Evolutionary conservation across 768 basidiomycete species (phyloP).

Genomic region (Calocera viscosa): DNA sequence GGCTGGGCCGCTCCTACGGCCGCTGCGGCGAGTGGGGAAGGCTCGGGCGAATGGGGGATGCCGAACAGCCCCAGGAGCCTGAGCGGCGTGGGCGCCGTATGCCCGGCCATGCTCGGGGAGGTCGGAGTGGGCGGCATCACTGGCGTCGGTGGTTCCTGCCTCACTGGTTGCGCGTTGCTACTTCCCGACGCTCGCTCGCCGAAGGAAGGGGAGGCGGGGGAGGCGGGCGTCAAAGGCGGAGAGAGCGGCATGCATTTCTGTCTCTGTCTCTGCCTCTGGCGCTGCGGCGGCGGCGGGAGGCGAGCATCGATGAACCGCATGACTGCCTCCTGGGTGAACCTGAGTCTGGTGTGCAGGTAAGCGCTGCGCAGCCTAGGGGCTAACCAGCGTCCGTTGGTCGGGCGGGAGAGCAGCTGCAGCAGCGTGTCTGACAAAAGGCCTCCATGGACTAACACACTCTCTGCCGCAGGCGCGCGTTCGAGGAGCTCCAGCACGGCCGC

Average conservation of each 20-base stretch:
- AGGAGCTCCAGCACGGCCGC: neutral
- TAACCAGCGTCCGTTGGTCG: neutral
- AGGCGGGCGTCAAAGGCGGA: no score
- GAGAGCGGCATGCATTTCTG: no score
- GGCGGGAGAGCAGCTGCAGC: neutral
- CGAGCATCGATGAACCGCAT: neutral
- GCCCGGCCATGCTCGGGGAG: no score
- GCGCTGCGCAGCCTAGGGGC: neutral
- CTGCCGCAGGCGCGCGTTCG: neutral
- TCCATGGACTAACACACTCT: neutral
- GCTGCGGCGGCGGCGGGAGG: neutral
- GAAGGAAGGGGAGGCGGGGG: no score
- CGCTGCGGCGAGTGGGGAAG: neutral
- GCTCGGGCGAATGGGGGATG: neutral
- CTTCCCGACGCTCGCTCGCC: no score
- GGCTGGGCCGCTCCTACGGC: neutral
- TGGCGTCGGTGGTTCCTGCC: no score
- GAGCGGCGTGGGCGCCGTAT: neutral
- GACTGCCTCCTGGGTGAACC: neutral
- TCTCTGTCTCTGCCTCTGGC: neutral
- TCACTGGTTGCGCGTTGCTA: no score
- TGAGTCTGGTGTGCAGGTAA: neutral
- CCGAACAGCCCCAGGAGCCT: neutral
- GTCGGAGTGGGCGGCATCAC: no score
- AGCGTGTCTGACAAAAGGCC: neutral